A percentile compares a stretch with the other conserved stretches of the same genome.
Evolutionary conservation across 179 eudicot species (phyloP).

Genomic region (Spergularia azorica): DNA sequence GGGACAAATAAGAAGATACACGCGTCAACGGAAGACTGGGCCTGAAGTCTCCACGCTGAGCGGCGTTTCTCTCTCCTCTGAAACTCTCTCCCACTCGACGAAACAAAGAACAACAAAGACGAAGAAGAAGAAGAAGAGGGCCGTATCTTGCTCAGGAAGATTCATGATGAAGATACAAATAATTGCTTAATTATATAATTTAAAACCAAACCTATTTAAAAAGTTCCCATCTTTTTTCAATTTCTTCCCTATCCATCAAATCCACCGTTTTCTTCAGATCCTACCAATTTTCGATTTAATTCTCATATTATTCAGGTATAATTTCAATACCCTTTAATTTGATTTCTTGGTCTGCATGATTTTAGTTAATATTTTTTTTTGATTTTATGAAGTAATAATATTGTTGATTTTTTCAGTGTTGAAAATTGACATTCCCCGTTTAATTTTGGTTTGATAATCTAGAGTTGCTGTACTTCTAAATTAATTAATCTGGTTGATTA

Average conservation of each 20-base stretch:
- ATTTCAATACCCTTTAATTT: constrained; percentile 15
- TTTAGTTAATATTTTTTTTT: constrained; percentile 7
- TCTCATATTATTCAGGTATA: constrained; percentile 8
- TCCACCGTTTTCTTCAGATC: not conserved
- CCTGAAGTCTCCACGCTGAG: not conserved
- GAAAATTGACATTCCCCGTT: not conserved
- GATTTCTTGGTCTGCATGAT: not conserved
- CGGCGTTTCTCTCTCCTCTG: constrained; percentile 2
- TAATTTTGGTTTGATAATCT: not conserved
- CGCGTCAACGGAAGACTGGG: constrained; percentile 1
- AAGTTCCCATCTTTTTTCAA: not conserved
- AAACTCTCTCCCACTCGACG: not conserved
- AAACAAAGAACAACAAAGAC: not conserved
- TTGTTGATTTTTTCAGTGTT: not conserved
- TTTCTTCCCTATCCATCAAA: not conserved
- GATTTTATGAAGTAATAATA: not conserved
- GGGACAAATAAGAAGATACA: not conserved
- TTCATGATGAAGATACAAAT: not conserved
- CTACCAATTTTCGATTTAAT: not conserved
- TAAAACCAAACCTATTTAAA: not conserved
- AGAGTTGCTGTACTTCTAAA: too few relatives aligned
- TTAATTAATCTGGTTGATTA: not conserved
- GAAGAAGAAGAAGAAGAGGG: not conserved
- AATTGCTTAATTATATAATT: not conserved
- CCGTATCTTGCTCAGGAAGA: not conserved